These are phyloP conservation scores for Macrocybe gigantea DNA, from an alignment of 768 basidiomycete genomes.

Conservation along the genomic window DNA sequence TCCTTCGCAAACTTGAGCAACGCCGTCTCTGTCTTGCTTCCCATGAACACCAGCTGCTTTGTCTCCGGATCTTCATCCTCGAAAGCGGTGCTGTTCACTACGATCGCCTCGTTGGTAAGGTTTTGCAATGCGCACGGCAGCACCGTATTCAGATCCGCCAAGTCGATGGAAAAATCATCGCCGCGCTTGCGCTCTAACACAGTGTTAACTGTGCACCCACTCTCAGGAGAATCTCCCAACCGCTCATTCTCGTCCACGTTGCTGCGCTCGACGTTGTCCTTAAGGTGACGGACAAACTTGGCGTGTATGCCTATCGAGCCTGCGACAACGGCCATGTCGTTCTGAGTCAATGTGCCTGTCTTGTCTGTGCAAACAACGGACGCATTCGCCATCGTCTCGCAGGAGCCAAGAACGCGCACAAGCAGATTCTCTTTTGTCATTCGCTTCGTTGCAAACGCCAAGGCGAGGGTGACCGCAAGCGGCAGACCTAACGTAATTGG, in stretches of 20 bases:
- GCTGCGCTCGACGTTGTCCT: conserved; percentile 63
- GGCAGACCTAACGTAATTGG: conserved; percentile 59
- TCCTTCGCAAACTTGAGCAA: conserved; percentile 64
- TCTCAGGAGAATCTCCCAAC: conserved; percentile 21
- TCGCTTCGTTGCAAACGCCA: conserved; percentile 97
- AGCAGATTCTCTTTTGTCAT: conserved; percentile 95
- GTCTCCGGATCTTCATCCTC: conserved; percentile 54
- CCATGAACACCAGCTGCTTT: conserved; percentile 50
- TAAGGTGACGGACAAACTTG: conserved; percentile 82
- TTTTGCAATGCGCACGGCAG: not conserved
- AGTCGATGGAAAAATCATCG: no score
- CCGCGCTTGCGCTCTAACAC: conserved; percentile 10
- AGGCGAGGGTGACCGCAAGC: conserved; percentile 90
- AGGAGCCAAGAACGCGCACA: conserved; percentile 92
- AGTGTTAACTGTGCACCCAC: not conserved
- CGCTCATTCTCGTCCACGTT: conserved; percentile 58
- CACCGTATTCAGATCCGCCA: no score
- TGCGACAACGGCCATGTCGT: conserved; percentile 93
- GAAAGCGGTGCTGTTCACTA: not conserved
- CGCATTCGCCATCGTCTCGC: conserved; percentile 98
- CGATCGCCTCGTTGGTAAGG: not conserved
- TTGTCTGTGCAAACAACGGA: conserved; percentile 96
- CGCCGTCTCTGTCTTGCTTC: conserved; percentile 79
- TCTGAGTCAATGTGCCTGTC: conserved; percentile 94
- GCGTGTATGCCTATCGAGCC: conserved; percentile 91